phyloP scores from a whole-genome alignment of 2,329 filamentous ascomycete genomes.

The Fusarium cicatricum region DNA sequence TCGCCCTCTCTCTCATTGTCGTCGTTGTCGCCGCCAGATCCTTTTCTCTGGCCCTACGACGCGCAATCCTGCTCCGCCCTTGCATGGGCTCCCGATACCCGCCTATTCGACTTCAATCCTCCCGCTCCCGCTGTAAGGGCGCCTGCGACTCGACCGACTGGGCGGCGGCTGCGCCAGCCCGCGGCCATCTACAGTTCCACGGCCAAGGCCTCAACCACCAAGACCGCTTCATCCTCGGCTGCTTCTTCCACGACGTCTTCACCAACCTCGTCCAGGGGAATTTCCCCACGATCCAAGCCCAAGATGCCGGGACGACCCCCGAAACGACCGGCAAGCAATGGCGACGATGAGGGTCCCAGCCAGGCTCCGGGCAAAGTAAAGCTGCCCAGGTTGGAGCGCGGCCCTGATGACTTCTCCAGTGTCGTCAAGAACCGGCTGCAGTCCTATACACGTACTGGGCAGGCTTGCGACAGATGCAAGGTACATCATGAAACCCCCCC shows the following conservation, averaged over 20 bases:
- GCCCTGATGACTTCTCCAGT: conserved; percentile 60
- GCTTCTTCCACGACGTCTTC: conserved; percentile 22
- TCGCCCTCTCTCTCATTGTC: conserved; percentile 16
- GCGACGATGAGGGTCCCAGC: conserved; percentile 45
- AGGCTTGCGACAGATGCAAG: conserved; percentile 91
- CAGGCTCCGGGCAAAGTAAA: conserved; percentile 53
- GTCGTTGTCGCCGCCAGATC: conserved; percentile 20
- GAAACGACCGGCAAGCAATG: conserved; percentile 36
- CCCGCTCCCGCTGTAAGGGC: conserved; percentile 17
- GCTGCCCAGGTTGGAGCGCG: conserved; percentile 58
- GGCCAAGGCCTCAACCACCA: conserved; percentile 25
- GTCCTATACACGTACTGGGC: conserved; percentile 72
- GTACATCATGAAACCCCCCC: conserved; percentile 52
- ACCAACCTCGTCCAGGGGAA: conserved; percentile 25
- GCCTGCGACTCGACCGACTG: conserved; percentile 29
- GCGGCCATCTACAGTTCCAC: conserved; percentile 28
- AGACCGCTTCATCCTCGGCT: conserved; percentile 18
- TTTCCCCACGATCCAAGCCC: conserved; percentile 32
- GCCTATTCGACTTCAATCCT: conserved; percentile 23
- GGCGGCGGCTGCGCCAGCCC: conserved; percentile 40
- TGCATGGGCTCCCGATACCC: conserved; percentile 32
- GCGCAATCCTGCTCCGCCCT: conserved; percentile 26
- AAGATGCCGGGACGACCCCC: conserved; percentile 37
- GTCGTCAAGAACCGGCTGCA: conserved; percentile 65
- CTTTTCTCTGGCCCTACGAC: conserved; percentile 33